Evolutionary conservation across 148 eudicot genomes (phyloP), one percentile per base, ranked within the genome.

Genomic region (Hydrangea macrophylla): DNA sequence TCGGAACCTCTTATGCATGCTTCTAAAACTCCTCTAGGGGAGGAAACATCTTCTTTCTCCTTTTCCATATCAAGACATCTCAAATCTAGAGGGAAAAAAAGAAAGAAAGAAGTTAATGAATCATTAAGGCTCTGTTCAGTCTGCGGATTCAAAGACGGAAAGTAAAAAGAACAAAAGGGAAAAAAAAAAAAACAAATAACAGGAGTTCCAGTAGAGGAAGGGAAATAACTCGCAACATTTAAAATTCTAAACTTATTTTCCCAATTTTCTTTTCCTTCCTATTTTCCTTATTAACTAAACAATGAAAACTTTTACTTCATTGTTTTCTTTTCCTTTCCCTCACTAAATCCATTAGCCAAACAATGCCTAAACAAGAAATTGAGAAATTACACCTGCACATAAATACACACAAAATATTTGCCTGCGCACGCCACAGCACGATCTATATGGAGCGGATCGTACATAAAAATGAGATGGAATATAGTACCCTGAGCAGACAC

Each of bases 1-100:
- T 80, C 74, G 17, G 65, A 35, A 37, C 50, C 76, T 40, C 42
- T 73, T 51, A 59, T 73, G 73, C 82, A 79, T 33, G 76, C 81
- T 69, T 87, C 92, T 67, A 78, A 51, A 33, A 78, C 87, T 60
- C 82, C 85, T 59, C 81, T 78, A 0, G 92, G 84, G 5, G 87
- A 83, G 69, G 73, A 24, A 48, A 33, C 72, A 20, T 77, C 85
- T 44, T 75, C 45, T 57, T 70, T 76, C 50, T 89, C 78, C 64
- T 76, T 81, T 55, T 79, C 83, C 75, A 71, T 28, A 55, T 81
- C 84, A 22, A 79, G 78, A 51, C 76, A 72, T 78, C 92, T 78
- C 66, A 84, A 65, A 62, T 89, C 97, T 92, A 73, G 30, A 69
- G 54, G 28, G 18, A 24, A 35, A 60, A 55, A 32, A 6, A 37